Base-by-base conservation (phyloP, 345 rosid genomes). In the Jatropha curcas region DNA sequence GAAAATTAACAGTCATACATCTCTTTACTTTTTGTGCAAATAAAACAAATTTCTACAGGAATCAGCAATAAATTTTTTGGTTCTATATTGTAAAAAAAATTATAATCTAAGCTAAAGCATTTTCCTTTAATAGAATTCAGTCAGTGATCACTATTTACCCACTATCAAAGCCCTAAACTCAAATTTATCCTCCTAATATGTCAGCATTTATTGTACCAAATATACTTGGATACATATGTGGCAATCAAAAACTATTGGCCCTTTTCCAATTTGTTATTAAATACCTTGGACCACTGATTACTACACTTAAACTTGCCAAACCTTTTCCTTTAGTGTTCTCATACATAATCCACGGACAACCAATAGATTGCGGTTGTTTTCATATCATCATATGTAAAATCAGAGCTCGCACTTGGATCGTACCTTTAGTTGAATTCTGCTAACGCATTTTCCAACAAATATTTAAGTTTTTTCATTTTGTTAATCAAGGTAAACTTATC, bases 251-350 rank as follows among this genome's bases (percentile, higher is more conserved):
- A 69, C 65, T n/a, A 73, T 4, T 73, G 45, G 70, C 62, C 69
- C 14, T 13, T 72, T 52, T 65, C 48, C 30, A 67, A 67, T 66
- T 41, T 43, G 48, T 41, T 68, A 1, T 43, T 16, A 33, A 34
- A n/a, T 56, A 64, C 58, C 64, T 61, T 76, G 82, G 86, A 76
- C 86, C 84, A 69, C 73, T 66, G 65, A 73, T 37, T 75, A 20
- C 28, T 61, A 65, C 55, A 71, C 72, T 75, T 57, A 71, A 56
- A 74, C 57, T 34, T 70, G 72, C 59, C 76, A 30, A 56, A 11
- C 71, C 53, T 65, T 62, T 68, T 65, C 50, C 24, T 9, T 2
- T 34, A 71, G 70, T 73, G 79, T 73, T 79, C 53, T 67, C 71
- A 12, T 65, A 65, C 76, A 77, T 68, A 71, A 78, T 73, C 81